Percentiles rank a stretch among this genome's conserved stretches.
Conservation (phyloP, 2,329 filamentous ascomycete genomes). For the Penicillium sp. region DNA sequence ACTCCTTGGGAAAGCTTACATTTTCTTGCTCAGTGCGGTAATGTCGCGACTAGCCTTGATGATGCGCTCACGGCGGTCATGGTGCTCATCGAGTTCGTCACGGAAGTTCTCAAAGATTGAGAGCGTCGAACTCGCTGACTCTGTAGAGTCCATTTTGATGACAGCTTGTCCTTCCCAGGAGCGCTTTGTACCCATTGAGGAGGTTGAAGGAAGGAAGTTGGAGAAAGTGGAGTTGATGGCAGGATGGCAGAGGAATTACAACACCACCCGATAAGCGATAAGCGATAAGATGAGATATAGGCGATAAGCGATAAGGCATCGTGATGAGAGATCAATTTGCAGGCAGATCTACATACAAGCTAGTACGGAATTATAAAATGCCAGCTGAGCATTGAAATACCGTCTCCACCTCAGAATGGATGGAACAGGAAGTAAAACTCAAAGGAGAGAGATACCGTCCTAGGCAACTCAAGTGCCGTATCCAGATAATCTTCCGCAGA, state of each 20-base stretch:
- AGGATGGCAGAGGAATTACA: constrained; percentile 11
- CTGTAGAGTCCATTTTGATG: constrained; percentile 21
- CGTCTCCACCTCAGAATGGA: not conserved
- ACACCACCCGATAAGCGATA: not conserved
- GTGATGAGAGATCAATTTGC: not conserved
- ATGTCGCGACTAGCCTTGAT: constrained; percentile 93
- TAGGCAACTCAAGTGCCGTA: no score
- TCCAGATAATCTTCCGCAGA: not conserved
- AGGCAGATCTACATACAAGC: not conserved
- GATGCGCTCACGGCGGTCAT: constrained; percentile 87
- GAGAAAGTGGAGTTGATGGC: constrained; percentile 18
- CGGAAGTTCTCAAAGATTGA: constrained; percentile 87
- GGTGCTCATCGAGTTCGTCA: constrained; percentile 88
- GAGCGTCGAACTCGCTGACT: constrained; percentile 53
- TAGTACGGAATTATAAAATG: not conserved
- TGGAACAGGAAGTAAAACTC: no score
- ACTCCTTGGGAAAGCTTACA: constrained; percentile 62
- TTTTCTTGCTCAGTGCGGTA: constrained; percentile 94
- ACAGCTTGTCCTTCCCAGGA: constrained; percentile 46
- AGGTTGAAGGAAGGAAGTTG: constrained; percentile 14
- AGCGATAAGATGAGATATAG: not conserved
- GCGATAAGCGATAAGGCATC: not conserved
- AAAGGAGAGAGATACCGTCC: accelerated
- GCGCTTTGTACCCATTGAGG: constrained; percentile 45
- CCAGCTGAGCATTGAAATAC: not conserved